phyloP scores from a whole-genome alignment of 148 eudicot genomes.

The Fallopia convolvulus region DNA sequence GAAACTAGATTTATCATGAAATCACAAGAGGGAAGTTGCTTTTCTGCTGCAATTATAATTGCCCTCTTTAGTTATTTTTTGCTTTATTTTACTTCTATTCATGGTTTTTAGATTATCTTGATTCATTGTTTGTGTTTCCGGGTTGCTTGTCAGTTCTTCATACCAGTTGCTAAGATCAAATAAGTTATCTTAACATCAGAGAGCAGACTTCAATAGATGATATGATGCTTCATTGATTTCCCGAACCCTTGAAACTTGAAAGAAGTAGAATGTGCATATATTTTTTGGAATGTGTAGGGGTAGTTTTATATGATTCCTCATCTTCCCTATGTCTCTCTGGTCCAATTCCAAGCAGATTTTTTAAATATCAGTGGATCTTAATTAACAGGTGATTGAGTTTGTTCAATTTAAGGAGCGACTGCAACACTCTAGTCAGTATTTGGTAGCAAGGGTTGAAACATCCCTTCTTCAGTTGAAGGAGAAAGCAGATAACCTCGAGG shows the following conservation, averaged over 20 bases:
- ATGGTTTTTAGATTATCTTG: neutral
- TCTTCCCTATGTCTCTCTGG: neutral
- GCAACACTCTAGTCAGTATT: conserved; percentile 79
- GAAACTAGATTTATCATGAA: neutral
- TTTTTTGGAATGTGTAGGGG: neutral
- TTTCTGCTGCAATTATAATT: neutral
- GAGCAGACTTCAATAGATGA: neutral
- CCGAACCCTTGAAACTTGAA: neutral
- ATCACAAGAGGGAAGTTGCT: neutral
- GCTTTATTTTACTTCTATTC: neutral
- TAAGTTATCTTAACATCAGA: neutral
- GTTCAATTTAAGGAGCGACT: conserved; percentile 85
- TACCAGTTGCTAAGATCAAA: neutral
- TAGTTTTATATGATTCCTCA: neutral
- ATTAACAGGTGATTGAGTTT: conserved; percentile 75
- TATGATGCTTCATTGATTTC: neutral
- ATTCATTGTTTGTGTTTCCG: neutral
- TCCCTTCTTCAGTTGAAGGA: conserved; percentile 73
- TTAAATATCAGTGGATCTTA: neutral
- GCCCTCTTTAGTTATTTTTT: neutral
- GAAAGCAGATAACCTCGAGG: conserved; percentile 57
- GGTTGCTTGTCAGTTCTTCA: neutral
- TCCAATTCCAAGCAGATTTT: neutral
- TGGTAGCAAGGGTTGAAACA: conserved; percentile 67
- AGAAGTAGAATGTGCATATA: neutral